Evolutionary conservation across 257 asterid genomes (phyloP), one percentile per base, ranked within the genome.

Genomic region (Solanum virginianum): DNA sequence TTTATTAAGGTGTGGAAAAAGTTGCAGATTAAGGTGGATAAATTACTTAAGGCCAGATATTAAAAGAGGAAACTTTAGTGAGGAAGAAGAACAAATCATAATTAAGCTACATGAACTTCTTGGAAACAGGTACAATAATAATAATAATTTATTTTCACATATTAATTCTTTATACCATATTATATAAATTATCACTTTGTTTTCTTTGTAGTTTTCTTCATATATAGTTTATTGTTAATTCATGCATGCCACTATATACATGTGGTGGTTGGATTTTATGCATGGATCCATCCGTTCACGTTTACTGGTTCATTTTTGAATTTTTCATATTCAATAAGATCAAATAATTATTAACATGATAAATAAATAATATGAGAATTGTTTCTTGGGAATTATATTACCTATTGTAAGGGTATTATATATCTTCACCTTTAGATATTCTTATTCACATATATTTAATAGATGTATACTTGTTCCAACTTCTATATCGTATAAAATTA

Each of bases 1-100:
- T 84, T 70, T 86, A 1, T 80, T 71, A 32, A 86, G 90, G 62
- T 88, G 90, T 72, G 90, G 90, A 32, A 88, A 88, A 81, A 88
- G 90, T 65, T 88, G 90, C 84, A 86, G 90, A 82, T 84, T 88
- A 36, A 84, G 89, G 6, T 88, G 90, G 89, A 88, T 84, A 74
- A 88, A 88, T 47, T 88, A 88, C 63, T 71, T 88, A 47, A 70
- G 90, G 55, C 90, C 90, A 14, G 90, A 88, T 14, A 88, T 88
- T 10, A 88, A 88, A 71, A 75, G 90, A 55, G 90, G 90, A 72
- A 88, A 88, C 18, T 86, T 88, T 81, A 80, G 71, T 81, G 55
- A 57, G 45, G 87, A 88, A 81, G 90, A 88, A 85, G 89, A 88
- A 84, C 81, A 88, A 17, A 39, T 83, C 79, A 88, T 88, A 85